phyloP scores from a whole-genome alignment of 768 basidiomycete species.

The Termitomyces sp. region DNA sequence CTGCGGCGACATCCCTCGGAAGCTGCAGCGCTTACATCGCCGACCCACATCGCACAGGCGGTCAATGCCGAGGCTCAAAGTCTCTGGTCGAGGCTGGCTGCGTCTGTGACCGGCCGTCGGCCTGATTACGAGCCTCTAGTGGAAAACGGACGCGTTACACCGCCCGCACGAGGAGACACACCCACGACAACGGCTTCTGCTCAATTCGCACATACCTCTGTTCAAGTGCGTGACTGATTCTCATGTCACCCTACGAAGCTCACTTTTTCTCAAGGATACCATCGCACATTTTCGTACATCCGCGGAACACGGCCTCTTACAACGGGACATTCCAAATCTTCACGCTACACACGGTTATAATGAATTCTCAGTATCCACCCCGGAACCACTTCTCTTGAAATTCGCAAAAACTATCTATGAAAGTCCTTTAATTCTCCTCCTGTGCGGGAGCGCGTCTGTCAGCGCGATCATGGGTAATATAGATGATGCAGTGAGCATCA shows the following conservation, averaged over 20 bases:
- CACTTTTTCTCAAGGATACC: conserved; percentile 52
- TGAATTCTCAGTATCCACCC: conserved; percentile 83
- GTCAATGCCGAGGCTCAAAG: conserved; percentile 43
- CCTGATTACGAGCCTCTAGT: conserved; percentile 18
- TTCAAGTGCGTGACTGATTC: conserved; percentile 45
- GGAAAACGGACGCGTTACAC: conserved; percentile 35
- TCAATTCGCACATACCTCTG: conserved; percentile 59
- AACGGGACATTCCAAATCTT: conserved; percentile 55
- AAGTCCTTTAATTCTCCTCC: conserved; percentile 83
- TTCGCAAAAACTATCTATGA: conserved; percentile 96
- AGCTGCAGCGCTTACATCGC: conserved; percentile 35
- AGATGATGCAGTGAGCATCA: conserved; percentile 92
- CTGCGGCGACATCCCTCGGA: conserved; percentile 63
- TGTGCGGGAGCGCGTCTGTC: conserved; percentile 86
- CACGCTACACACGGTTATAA: conserved; percentile 80
- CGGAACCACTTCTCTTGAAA: conserved; percentile 79
- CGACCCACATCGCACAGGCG: conserved; percentile 40
- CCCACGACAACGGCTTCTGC: conserved; percentile 57
- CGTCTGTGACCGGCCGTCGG: conserved; percentile 32
- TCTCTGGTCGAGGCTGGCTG: conserved; percentile 45
- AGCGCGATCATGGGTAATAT: conserved; percentile 93
- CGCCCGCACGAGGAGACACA: conserved; percentile 21
- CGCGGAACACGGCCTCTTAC: conserved; percentile 52
- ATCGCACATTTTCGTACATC: conserved; percentile 68
- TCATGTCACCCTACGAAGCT: neutral